Evolutionary conservation across 768 basidiomycete species (phyloP).

Genomic region (Trichaptum fuscoviolaceum): DNA sequence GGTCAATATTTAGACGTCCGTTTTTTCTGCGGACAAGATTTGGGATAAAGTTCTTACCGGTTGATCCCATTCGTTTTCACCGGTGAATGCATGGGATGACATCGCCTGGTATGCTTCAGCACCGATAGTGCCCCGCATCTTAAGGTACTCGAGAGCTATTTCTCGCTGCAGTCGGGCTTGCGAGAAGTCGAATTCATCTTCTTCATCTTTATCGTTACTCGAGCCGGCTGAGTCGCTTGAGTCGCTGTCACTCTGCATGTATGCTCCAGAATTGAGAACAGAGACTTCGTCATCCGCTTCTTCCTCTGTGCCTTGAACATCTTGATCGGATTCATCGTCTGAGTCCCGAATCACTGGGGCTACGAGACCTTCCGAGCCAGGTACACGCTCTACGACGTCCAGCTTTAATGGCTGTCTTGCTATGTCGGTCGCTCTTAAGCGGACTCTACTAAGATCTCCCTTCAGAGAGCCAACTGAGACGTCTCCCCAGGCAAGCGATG

Average conservation of each 20-base stretch:
- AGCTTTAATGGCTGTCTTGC: conserved; percentile 51
- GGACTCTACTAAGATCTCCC: conserved; percentile 28
- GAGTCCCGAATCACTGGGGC: conserved; percentile 40
- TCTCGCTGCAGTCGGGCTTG: conserved; percentile 67
- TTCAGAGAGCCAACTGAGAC: conserved; percentile 37
- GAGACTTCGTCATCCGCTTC: conserved; percentile 25
- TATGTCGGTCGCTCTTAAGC: conserved; percentile 20
- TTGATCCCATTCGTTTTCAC: conserved; percentile 38
- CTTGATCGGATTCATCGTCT: conserved; percentile 59
- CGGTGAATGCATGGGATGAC: conserved; percentile 36
- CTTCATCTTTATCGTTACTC: conserved; percentile 26
- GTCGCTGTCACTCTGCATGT: conserved; percentile 3
- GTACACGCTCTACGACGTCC: conserved; percentile 62
- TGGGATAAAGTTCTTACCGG: conserved; percentile 28
- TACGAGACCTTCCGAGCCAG: conserved; percentile 23
- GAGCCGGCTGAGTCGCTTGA: conserved; percentile 8
- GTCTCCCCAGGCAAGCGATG: conserved; percentile 44
- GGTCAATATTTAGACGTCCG: conserved; percentile 9
- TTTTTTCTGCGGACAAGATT: conserved; percentile 3
- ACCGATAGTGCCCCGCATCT: conserved; percentile 53
- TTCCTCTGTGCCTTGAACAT: conserved; percentile 17
- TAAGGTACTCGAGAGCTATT: conserved; percentile 65
- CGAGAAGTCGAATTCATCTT: conserved; percentile 55
- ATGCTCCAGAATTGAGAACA: conserved; percentile 11
- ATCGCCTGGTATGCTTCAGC: conserved; percentile 48